Percentiles rank a stretch among this genome's conserved stretches.
Evolutionary conservation across 2,329 filamentous ascomycete species (phyloP).

Genomic region (Calonectria hongkongensis): DNA sequence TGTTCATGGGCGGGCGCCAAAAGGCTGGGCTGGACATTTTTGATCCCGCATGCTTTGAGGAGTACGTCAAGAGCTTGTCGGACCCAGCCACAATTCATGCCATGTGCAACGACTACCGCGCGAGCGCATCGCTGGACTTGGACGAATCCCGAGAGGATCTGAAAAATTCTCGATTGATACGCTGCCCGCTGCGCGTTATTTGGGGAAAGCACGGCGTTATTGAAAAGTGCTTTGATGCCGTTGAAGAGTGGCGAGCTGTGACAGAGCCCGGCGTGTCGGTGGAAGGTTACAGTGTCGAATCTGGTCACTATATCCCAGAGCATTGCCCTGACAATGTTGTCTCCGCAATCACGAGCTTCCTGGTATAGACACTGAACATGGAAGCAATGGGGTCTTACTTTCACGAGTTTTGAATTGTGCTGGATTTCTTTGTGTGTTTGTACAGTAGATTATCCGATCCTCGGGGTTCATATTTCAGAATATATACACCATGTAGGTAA

Average conservation of each 20-base stretch:
- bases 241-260: constrained; percentile 71
- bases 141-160: constrained; percentile 69
- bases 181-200: constrained; percentile 68
- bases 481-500: constrained; percentile 28
- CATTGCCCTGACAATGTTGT: constrained; percentile 69
- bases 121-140: constrained; percentile 70
- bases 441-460: background rate
- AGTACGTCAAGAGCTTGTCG: constrained; percentile 65
- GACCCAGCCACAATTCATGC: constrained; percentile 66
- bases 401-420: background rate
- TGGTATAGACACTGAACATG: constrained; percentile 38
- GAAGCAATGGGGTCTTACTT: background rate
- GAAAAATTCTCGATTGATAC: constrained; percentile 64
- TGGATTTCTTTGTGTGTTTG: background rate
- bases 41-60: constrained; percentile 58
- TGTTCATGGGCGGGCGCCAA: constrained; percentile 65
- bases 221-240: constrained; percentile 68
- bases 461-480: background rate
- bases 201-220: constrained; percentile 71
- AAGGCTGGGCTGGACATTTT: constrained; percentile 60
- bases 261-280: constrained; percentile 59
- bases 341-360: constrained; percentile 63
- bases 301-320: constrained; percentile 71
- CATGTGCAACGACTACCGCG: constrained; percentile 75
- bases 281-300: constrained; percentile 64